phyloP scores from a whole-genome alignment of 1,139 yeast genomes.

The Hanseniaspora gamundiae region DNA sequence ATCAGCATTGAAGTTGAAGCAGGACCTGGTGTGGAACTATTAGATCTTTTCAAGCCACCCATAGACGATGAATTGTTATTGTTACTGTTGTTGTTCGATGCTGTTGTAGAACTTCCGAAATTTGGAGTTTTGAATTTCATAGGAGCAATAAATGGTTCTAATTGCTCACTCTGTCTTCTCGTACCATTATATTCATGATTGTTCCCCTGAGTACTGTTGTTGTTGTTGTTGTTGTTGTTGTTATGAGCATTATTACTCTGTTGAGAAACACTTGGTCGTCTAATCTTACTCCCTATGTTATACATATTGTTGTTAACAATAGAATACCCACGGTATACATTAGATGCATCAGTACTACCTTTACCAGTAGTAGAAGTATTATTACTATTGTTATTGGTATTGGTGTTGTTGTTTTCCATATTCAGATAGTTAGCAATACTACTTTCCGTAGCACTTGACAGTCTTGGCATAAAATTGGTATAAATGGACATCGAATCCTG shows the following conservation, averaged over 20 bases:
- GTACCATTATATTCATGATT: conserved; percentile 1
- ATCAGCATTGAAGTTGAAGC: background rate
- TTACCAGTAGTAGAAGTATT: background rate
- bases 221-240: conserved; percentile 8
- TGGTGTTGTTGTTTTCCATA: conserved; percentile 8
- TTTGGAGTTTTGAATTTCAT: conserved; percentile 24
- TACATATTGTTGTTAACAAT: conserved; percentile 20
- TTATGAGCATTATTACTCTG: conserved; percentile 8
- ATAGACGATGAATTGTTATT: conserved; percentile 1
- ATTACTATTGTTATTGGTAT: conserved; percentile 6
- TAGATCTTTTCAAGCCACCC: background rate
- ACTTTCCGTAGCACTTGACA: background rate
- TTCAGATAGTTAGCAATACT: background rate
- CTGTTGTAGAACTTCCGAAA: conserved; percentile 9
- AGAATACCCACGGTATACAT: conserved; percentile 24
- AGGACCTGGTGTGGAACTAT: background rate
- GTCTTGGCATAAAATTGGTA: conserved; percentile 13
- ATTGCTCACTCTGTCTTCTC: conserved; percentile 33
- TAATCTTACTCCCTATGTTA: conserved; percentile 9
- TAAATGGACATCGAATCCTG: conserved; percentile 19
- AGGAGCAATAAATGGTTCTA: conserved; percentile 32
- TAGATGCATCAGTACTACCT: conserved; percentile 2
- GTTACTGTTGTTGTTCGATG: conserved; percentile 6
- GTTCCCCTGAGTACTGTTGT: conserved; percentile 10
- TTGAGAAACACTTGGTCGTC: conserved; percentile 13